Conservation (phyloP, 805 yeast species). For the Kodamaea laetipori region DNA sequence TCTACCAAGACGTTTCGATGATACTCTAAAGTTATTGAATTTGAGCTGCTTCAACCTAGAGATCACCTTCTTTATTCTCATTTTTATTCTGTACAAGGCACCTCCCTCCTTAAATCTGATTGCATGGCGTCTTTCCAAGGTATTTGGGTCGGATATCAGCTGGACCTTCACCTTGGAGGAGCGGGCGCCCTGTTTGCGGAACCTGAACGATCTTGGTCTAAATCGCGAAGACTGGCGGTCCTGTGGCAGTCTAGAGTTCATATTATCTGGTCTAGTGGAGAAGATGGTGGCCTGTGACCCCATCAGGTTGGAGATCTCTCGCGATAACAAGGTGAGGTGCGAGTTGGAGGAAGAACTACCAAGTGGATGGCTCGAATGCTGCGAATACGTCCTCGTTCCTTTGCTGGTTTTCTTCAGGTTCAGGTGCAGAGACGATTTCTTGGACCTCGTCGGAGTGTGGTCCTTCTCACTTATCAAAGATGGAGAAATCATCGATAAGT, state of each 20-base stretch:
- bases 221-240: neutral
- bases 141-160: neutral
- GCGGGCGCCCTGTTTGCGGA: constrained; percentile 1
- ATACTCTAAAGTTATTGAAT: constrained; percentile 26
- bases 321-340: constrained; percentile 13
- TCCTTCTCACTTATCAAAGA: constrained; percentile 14
- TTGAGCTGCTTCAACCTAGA: constrained; percentile 23
- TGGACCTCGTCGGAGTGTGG: neutral
- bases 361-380: constrained; percentile 3
- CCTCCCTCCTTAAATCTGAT: constrained; percentile 38
- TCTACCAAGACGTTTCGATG: constrained; percentile 27
- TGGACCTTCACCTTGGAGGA: constrained; percentile 11
- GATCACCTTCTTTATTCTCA: constrained; percentile 27
- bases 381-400: neutral
- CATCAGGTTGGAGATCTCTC: constrained; percentile 40
- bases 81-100: constrained; percentile 31
- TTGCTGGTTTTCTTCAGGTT: constrained; percentile 8
- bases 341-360: constrained; percentile 11
- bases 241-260: neutral
- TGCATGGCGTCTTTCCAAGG: constrained; percentile 32
- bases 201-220: constrained; percentile 3
- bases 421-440: constrained; percentile 3
- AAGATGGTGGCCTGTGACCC: constrained; percentile 48
- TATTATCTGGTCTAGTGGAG: constrained; percentile 34
- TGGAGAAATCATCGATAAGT: constrained; percentile 19